Conservation (phyloP, 805 yeast genomes). For the Sugiyamaella lignohabitans region DNA sequence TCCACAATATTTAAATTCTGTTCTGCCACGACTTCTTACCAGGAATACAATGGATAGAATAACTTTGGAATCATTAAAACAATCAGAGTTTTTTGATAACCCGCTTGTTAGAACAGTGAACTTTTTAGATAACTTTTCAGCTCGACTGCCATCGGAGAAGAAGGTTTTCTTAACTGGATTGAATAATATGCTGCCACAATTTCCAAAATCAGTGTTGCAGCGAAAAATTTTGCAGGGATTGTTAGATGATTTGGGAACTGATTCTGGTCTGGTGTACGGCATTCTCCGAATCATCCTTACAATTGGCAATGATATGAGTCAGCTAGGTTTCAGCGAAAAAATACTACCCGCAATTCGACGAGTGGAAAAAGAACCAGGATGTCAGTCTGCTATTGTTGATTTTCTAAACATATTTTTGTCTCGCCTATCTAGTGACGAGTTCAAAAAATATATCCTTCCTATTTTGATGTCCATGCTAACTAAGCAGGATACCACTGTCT, state of each 20-base stretch:
- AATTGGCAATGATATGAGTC: conserved; percentile 63
- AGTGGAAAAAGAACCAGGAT: conserved; percentile 36
- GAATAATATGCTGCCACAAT: conserved; percentile 44
- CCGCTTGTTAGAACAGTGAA: conserved; percentile 74
- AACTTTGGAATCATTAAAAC: conserved; percentile 60
- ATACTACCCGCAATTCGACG: conserved; percentile 44
- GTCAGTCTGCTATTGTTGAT: conserved; percentile 42
- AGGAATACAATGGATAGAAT: conserved; percentile 53
- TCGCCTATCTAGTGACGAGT: conserved; percentile 48
- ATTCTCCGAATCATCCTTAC: conserved; percentile 51
- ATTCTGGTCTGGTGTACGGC: conserved; percentile 38
- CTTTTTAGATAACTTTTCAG: conserved; percentile 75
- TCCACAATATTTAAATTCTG: conserved; percentile 46
- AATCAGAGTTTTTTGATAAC: conserved; percentile 71
- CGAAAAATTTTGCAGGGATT: conserved; percentile 72
- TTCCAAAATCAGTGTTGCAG: conserved; percentile 51
- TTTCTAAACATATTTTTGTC: conserved; percentile 43
- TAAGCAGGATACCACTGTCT: conserved; percentile 11
- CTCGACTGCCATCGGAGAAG: conserved; percentile 63
- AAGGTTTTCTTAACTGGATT: conserved; percentile 62
- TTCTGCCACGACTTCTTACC: conserved; percentile 48
- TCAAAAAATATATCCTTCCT: conserved; percentile 43
- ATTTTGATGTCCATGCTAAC: conserved; percentile 34
- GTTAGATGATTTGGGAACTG: conserved; percentile 41
- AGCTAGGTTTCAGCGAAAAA: conserved; percentile 68